Evolutionary conservation across 2,329 filamentous ascomycete species (phyloP), one percentile per base, ranked within the genome.

Genomic region (Tolypocladium capitatum): DNA sequence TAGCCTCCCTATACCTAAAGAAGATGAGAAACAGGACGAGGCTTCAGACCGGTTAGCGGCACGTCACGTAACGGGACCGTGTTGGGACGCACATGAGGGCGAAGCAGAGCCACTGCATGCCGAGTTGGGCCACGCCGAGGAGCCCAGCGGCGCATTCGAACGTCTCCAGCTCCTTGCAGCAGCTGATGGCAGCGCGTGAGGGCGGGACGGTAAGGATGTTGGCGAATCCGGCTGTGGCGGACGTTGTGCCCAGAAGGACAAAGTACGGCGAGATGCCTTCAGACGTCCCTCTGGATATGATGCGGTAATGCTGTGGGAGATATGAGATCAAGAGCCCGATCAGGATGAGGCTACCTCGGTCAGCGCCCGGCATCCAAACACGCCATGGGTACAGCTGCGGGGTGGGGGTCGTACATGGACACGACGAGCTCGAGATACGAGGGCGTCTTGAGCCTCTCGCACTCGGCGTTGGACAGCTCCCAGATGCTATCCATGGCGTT

Each of bases 181-280:
- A 98, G 47, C 76, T 78, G 51, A 96, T 83, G 62, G 95, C 90
- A 48, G 80, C 75, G 32, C 86, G 79, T 48, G 87, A 95, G 49
- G 81, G 78, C n/a, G 87, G 86, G 14, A 95, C 78, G 1, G 87
- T 84, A 46, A 97, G 71, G 60, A 98, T 96, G 61, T 97, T 97
- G 53, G 86, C 87, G 58, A 98, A 88, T 27, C 86, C 85, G 43
- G 85, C 86, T 46, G 86, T 94, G 57, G 86, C 86, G 8, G 88
- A 94, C 1, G 91, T 91, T 27, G 86, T 87, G 51, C 92, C 92
- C n/a, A 98, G 80, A 2, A 97, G 78, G 53, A 98, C 82, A 62
- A 95, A 98, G 66, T 91, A 92, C 9, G 92, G 91, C 30, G 90
- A 96, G 52, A 98, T 90, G 52, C 92, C 92, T 64, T 94, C 91